Base-by-base conservation (phyloP, 192 early-diverging fungal species). In the Podila epicladia region DNA sequence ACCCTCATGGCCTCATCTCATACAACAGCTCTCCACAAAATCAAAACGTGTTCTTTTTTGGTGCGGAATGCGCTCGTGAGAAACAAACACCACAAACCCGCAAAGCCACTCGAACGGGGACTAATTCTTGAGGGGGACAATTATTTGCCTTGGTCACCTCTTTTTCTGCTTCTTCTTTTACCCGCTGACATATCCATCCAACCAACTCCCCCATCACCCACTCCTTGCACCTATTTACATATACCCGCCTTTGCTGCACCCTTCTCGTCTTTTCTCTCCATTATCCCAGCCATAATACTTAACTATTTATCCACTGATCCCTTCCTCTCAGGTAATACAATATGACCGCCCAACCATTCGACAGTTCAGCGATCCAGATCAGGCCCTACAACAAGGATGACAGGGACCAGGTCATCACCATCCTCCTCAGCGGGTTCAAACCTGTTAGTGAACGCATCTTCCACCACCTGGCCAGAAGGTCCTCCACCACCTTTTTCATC, bases 321-420 rank as follows among this genome's bases (percentile, higher is more conserved):
- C 13, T 53, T 15, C 9, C n/a, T n/a, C n/a, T n/a, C 51, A 45
- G 26, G 26, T 57, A 26, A 35, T 15, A 69, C 38, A 22, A 22
- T 37, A 37, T 35, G 58, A 35, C 32, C 26, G 9, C 48, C n/a
- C 26, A 13, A 26, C n/a, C 26, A 3, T 58, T 80, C 28, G 67
- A 73, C 67, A 64, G 61, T 26, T 51, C 53, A 2, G 77, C 55
- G 9, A 73, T 80, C 33, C 62, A 38, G 61, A 65, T 73, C 71
- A 29, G 77, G 51, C 71, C 77, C 9, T 80, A 73, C 19, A 41
- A 6, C 55, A 28, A 38, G 22, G 66, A 69, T 8, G 77, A 80
- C 41, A 2, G 67, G 9, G 77, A 73, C 12, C 77, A 80, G 57
- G 77, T 80, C 62, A 12, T 57, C 19, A n/a, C 53, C 41, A 69